These are phyloP conservation scores for Aegilops speltoides DNA, from an alignment of 176 grass and related monocot species.

Conservation along the genomic window DNA sequence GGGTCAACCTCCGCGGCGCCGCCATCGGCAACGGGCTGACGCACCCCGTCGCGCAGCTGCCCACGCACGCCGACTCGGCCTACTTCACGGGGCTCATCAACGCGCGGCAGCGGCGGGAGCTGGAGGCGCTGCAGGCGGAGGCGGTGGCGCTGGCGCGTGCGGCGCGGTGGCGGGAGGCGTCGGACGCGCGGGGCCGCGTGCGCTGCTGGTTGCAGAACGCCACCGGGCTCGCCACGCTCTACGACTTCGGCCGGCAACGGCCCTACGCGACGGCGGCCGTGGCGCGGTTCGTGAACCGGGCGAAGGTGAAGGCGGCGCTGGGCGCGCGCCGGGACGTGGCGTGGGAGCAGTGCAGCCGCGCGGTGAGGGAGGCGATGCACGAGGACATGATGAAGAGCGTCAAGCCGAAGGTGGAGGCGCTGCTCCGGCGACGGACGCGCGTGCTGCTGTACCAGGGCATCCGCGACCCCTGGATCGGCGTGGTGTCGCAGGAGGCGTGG, in stretches of 20 bases:
- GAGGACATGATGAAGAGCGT: slow-evolving; percentile 55
- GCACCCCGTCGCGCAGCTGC: not conserved
- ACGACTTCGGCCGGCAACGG: not conserved
- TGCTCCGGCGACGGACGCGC: slow-evolving; percentile 2
- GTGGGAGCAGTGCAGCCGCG: slow-evolving; percentile 15
- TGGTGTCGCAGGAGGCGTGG: slow-evolving; percentile 53
- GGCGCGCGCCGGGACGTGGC: not conserved
- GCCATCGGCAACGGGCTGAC: not conserved
- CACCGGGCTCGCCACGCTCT: not conserved
- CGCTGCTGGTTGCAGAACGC: not conserved
- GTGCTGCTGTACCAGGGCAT: slow-evolving; percentile 15
- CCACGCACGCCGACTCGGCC: slow-evolving; percentile 2
- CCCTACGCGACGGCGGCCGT: not conserved
- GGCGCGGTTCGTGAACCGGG: not conserved
- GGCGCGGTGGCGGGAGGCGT: not conserved
- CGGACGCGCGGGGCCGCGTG: not conserved
- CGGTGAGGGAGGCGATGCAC: slow-evolving; percentile 39
- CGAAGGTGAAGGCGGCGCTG: slow-evolving; percentile 2
- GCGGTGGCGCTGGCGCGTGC: not conserved
- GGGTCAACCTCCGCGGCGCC: slow-evolving; percentile 1
- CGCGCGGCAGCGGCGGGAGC: not conserved
- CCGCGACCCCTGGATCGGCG: slow-evolving; percentile 44
- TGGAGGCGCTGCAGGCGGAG: not conserved
- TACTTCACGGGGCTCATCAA: slow-evolving; percentile 1
- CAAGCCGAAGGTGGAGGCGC: not conserved